These are phyloP conservation scores for Trichoderma atrobrunneum DNA, from an alignment of 2,329 filamentous ascomycete species.

Conservation along the genomic window DNA sequence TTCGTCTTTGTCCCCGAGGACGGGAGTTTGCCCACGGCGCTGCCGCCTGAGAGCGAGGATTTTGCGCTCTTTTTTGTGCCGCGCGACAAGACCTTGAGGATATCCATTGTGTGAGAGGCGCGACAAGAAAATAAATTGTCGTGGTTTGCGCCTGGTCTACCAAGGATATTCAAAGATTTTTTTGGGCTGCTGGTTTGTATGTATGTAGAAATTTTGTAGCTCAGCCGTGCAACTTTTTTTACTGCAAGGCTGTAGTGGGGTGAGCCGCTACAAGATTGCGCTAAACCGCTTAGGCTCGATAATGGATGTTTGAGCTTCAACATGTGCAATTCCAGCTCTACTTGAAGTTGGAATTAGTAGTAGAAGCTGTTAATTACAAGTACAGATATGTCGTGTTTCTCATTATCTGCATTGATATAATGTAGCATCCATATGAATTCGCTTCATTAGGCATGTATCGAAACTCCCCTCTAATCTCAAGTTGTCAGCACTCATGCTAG, in stretches of 20 bases:
- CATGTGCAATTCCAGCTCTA: background rate
- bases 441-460: too few relatives aligned
- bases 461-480: background rate
- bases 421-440: too few relatives aligned
- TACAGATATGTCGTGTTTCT: background rate
- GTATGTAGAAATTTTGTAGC: constrained; percentile 22
- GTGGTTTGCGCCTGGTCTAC: background rate
- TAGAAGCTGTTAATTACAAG: background rate
- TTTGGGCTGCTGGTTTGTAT: background rate
- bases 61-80: constrained; percentile 59
- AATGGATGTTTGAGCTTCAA: background rate
- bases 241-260: constrained; percentile 25
- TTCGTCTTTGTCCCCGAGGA: constrained; percentile 63
- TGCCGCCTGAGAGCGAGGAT: constrained; percentile 29
- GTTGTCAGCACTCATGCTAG: background rate
- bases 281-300: background rate
- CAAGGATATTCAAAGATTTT: background rate
- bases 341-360: background rate
- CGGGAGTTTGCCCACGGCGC: constrained; percentile 49
- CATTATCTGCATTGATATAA: background rate
- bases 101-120: constrained; percentile 54
- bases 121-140: background rate
- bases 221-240: constrained; percentile 23
- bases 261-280: background rate
- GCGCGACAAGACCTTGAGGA: constrained; percentile 69